phyloP scores from a whole-genome alignment of 129 eudicot species.

The Arctium minus region DNA sequence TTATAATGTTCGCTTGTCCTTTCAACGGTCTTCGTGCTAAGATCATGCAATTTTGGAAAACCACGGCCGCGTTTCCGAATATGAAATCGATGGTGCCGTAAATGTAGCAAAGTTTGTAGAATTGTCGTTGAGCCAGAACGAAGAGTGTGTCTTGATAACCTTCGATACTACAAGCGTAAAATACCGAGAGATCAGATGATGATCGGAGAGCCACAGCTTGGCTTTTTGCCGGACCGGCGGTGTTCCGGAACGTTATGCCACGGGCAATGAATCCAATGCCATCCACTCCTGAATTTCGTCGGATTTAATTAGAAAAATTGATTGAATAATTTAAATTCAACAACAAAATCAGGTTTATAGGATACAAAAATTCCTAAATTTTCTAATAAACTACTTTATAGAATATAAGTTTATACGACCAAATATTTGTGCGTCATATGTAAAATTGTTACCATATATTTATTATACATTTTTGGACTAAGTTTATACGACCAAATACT shows the following conservation, averaged over 20 bases:
- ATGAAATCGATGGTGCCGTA: constrained; percentile 75
- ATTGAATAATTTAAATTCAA: background rate
- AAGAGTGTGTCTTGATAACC: constrained; percentile 77
- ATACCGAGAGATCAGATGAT: constrained; percentile 56
- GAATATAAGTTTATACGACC: background rate
- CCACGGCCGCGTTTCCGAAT: constrained; percentile 67
- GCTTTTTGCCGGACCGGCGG: constrained; percentile 51
- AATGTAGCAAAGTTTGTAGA: constrained; percentile 51
- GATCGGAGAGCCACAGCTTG: constrained; percentile 70
- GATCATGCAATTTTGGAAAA: constrained; percentile 64
- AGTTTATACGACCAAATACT: too few relatives aligned
- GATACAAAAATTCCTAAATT: too few relatives aligned
- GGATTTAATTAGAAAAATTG: background rate
- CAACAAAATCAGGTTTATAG: too few relatives aligned
- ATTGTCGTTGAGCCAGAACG: constrained; percentile 54
- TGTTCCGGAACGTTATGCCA: constrained; percentile 62
- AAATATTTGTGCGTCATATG: background rate
- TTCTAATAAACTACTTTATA: background rate
- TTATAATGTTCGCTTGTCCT: constrained; percentile 40
- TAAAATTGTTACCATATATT: too few relatives aligned
- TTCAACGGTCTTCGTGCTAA: constrained; percentile 47
- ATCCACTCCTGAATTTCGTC: constrained; percentile 32
- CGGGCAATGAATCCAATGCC: constrained; percentile 69
- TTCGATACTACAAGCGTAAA: constrained; percentile 53
- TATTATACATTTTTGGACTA: too few relatives aligned